Percentiles rank a stretch among this genome's conserved stretches.
Evolutionary conservation across 306 rosid genomes (phyloP).

Genomic region (Castanea crenata): DNA sequence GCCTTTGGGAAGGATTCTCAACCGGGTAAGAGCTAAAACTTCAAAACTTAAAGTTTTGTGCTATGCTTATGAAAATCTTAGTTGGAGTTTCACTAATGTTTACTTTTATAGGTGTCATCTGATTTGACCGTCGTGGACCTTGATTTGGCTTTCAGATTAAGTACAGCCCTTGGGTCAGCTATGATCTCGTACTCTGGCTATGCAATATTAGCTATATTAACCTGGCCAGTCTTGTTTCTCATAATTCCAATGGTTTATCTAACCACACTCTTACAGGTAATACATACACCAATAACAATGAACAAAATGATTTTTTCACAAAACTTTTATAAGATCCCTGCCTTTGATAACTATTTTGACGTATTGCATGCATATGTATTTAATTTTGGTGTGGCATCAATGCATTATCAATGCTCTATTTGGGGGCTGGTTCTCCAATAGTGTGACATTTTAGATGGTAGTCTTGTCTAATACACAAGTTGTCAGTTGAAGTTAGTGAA

Average conservation of each 20-base stretch:
- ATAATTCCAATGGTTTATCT: constrained; percentile 39
- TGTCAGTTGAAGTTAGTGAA: neutral
- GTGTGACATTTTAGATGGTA: too few relatives aligned
- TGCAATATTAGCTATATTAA: constrained; percentile 35
- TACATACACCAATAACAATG: neutral
- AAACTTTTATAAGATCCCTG: neutral
- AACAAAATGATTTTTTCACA: neutral
- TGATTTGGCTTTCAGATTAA: constrained; percentile 34
- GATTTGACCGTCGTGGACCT: constrained; percentile 54
- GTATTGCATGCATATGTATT: neutral
- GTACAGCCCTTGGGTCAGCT: neutral
- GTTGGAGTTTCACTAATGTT: neutral
- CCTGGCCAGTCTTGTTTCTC: constrained; percentile 59
- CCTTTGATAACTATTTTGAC: neutral
- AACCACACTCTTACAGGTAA: constrained; percentile 48
- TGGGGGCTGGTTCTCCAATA: too few relatives aligned
- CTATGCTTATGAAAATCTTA: neutral
- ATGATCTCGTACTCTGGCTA: constrained; percentile 21
- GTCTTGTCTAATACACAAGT: neutral
- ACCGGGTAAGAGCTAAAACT: constrained; percentile 36
- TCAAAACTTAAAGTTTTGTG: neutral
- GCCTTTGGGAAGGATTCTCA: constrained; percentile 64
- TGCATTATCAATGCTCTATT: too few relatives aligned
- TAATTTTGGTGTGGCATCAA: neutral
- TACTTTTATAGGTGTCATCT: constrained; percentile 36